These are phyloP conservation scores for Annona squamosa DNA, from an alignment of 164 flowering plant genomes.

Conservation along the genomic window DNA sequence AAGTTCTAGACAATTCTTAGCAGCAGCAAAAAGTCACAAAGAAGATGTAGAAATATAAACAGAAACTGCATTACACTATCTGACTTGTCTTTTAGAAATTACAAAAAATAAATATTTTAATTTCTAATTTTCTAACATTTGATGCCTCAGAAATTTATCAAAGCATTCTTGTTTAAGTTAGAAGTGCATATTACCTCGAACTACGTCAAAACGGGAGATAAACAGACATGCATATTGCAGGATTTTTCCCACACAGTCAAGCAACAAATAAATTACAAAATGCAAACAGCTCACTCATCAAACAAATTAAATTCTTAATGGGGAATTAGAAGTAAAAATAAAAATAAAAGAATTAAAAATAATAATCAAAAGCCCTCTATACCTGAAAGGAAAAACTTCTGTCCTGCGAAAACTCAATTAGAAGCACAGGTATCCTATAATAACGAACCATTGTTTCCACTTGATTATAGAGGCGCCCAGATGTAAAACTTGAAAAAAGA, in stretches of 20 bases:
- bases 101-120: too few relatives aligned
- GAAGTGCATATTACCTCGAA: too few relatives aligned
- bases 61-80: too few relatives aligned
- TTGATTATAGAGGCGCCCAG: slow-evolving; percentile 93
- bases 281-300: background rate
- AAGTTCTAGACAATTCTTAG: too few relatives aligned
- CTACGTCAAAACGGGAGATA: too few relatives aligned
- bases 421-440: slow-evolving; percentile 84
- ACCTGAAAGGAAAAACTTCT: slow-evolving; percentile 99
- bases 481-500: slow-evolving; percentile 85
- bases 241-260: too few relatives aligned
- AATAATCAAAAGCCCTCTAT: background rate
- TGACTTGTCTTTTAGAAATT: too few relatives aligned
- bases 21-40: too few relatives aligned
- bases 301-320: too few relatives aligned
- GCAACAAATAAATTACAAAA: background rate
- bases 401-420: slow-evolving; percentile 96
- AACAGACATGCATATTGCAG: too few relatives aligned
- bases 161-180: background rate
- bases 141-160: background rate
- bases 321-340: background rate
- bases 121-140: background rate
- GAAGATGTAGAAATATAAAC: too few relatives aligned
- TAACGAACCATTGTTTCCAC: slow-evolving; percentile 89
- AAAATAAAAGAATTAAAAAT: background rate